Conservation (phyloP, 2,329 filamentous ascomycete genomes). For the Xylariaceae sp. region DNA sequence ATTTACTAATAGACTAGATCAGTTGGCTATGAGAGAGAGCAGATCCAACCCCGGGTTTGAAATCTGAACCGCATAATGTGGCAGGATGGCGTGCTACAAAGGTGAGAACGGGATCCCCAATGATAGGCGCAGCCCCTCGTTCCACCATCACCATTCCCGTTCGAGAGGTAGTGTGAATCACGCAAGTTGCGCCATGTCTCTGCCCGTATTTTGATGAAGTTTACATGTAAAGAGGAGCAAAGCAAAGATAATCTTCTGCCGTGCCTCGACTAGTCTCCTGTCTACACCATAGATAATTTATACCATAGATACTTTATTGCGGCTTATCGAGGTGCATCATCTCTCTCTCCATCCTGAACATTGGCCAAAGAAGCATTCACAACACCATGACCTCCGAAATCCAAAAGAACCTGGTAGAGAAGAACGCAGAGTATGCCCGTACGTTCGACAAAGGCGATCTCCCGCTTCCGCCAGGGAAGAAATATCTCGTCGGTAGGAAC, state of each 20-base stretch:
- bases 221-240: no score
- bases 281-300: no score
- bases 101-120: constrained; percentile 23
- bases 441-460: constrained; percentile 71
- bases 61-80: constrained; percentile 16
- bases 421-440: constrained; percentile 62
- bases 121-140: constrained; percentile 22
- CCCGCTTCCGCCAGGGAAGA: constrained; percentile 71
- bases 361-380: not conserved
- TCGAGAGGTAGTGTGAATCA: not conserved
- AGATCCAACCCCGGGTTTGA: constrained; percentile 5
- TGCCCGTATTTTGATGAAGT: not conserved
- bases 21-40: no score
- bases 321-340: not conserved
- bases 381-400: constrained; percentile 44
- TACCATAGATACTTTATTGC: no score
- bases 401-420: constrained; percentile 60
- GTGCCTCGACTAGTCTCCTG: no score
- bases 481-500: constrained; percentile 65
- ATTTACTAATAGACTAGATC: no score
- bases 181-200: constrained; percentile 6
- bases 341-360: not conserved
- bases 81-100: constrained; percentile 25
- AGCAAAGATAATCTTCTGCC: no score
- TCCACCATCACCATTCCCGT: constrained; percentile 18